Conservation (phyloP, 2,329 filamentous ascomycete species). For the Chrysosporium keratinophilum region DNA sequence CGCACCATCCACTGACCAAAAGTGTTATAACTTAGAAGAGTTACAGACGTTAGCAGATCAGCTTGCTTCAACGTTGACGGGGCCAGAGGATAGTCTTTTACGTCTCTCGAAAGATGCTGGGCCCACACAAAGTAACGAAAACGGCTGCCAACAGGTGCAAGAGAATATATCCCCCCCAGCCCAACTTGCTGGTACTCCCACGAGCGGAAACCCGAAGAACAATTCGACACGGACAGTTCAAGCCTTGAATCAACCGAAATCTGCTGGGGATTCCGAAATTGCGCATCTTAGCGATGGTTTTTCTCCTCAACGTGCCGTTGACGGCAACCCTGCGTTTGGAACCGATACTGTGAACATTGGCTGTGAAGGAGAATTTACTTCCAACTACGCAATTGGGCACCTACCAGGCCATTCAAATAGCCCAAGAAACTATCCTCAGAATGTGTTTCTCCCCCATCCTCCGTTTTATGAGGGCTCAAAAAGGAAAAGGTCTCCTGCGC, state of each 20-base stretch:
- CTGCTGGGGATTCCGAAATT: too few species aligned
- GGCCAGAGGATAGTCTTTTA: neutral
- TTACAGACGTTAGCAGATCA: slow-evolving; percentile 2
- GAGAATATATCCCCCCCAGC: too few species aligned
- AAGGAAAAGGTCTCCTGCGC: neutral
- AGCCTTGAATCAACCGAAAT: too few species aligned
- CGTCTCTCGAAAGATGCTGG: neutral
- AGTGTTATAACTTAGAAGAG: slow-evolving; percentile 10
- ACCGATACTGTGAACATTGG: neutral
- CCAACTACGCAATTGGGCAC: neutral
- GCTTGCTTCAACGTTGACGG: neutral
- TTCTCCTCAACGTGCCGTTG: too few species aligned
- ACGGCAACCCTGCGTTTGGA: neutral
- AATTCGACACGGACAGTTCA: too few species aligned
- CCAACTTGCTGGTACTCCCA: too few species aligned
- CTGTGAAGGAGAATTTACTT: neutral
- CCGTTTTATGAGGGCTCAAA: neutral
- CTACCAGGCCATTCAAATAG: neutral
- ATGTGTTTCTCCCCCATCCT: neutral
- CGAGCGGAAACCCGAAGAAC: too few species aligned
- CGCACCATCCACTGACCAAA: neutral
- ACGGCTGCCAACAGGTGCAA: too few species aligned
- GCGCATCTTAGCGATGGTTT: too few species aligned
- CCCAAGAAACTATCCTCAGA: neutral
- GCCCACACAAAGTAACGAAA: neutral